Base-by-base conservation (phyloP, 2,329 filamentous ascomycete genomes). In the Penicillium sp. region DNA sequence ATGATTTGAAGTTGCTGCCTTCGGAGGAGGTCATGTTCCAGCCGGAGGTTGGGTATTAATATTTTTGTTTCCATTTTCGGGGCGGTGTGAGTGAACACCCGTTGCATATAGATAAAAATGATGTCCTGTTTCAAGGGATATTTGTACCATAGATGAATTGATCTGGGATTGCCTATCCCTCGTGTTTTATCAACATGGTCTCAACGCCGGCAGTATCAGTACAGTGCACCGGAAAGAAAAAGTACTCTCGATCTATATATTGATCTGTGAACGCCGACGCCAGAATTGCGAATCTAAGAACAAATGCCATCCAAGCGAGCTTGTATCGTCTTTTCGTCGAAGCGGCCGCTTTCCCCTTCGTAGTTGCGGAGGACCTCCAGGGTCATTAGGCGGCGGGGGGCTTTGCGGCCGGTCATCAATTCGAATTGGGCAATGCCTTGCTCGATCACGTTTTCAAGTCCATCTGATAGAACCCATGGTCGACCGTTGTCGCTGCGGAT, bases 381-480 rank as follows among this genome's bases (percentile, higher is more conserved):
- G 62, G 89, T 84, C 90, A 94, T 93, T 40, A 90, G 75, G 48
- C 85, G 79, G 28, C 90, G 83, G 1, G 90, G 90, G 16, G 89
- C 89, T 73, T 88, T 84, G 51, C 89, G 82, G 0, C 90, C 90
- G 0, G 90, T 93, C 72, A 93, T 92, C 2, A 93, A 76, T 75
- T 94, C 91, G 70, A 93, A 94, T 69, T 93, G 90, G 1, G 90
- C 90, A 75, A 91, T 91, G 0, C 89, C 91, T 71, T 93, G 90
- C 72, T 93, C 91, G 0, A 89, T 89, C 14, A 94, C 76, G 51
- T 93, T 82, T 68, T 93, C 90, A 13, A 93, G 78, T 0, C 90
- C 90, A 69, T 93, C 89, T 75, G 93, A 85, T 19, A 90, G 82
- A 0, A 92, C 87, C 90, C 90, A 93, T 6, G 75, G 76, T 37